phyloP scores from a whole-genome alignment of 1,139 yeast species.

The Arxiozyma bovina region DNA sequence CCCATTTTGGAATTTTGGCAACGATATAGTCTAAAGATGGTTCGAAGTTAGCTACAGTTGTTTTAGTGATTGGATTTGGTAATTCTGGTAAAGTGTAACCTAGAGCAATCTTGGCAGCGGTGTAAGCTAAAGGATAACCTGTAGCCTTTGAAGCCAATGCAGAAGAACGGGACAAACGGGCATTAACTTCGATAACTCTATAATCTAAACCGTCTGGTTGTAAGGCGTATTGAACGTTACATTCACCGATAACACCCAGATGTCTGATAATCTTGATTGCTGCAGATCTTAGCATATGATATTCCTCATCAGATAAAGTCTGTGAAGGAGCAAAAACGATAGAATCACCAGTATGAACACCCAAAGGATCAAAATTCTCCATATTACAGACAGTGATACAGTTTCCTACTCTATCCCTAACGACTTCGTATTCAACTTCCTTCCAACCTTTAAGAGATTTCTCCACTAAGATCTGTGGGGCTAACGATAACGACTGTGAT shows the following conservation, averaged over 20 bases:
- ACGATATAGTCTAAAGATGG: conserved; percentile 96
- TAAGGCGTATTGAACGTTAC: conserved; percentile 95
- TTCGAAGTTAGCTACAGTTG: conserved; percentile 93
- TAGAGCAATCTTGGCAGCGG: conserved; percentile 94
- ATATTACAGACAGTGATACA: conserved; percentile 98
- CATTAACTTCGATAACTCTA: conserved; percentile 95
- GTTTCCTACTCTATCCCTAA: conserved; percentile 90
- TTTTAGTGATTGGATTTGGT: conserved; percentile 92
- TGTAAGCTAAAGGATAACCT: conserved; percentile 96
- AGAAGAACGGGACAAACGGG: conserved; percentile 92
- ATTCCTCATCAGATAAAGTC: conserved; percentile 92
- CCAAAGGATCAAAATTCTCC: conserved; percentile 98
- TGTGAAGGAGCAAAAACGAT: conserved; percentile 98
- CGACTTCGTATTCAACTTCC: conserved; percentile 97
- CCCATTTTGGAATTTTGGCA: conserved; percentile 98
- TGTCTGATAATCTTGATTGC: conserved; percentile 97
- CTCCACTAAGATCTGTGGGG: conserved; percentile 94
- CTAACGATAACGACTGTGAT: conserved; percentile 76
- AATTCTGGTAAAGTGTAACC: conserved; percentile 92
- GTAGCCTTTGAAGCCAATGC: conserved; percentile 98
- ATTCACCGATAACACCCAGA: conserved; percentile 97
- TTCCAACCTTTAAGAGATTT: conserved; percentile 98
- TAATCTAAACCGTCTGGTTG: conserved; percentile 93
- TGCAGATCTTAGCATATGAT: conserved; percentile 94
- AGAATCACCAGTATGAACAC: conserved; percentile 98